Evolutionary conservation across 1,284 basidiomycete genomes (phyloP), one percentile per base, ranked within the genome.

Genomic region (Ustanciosporium gigantosporum): DNA sequence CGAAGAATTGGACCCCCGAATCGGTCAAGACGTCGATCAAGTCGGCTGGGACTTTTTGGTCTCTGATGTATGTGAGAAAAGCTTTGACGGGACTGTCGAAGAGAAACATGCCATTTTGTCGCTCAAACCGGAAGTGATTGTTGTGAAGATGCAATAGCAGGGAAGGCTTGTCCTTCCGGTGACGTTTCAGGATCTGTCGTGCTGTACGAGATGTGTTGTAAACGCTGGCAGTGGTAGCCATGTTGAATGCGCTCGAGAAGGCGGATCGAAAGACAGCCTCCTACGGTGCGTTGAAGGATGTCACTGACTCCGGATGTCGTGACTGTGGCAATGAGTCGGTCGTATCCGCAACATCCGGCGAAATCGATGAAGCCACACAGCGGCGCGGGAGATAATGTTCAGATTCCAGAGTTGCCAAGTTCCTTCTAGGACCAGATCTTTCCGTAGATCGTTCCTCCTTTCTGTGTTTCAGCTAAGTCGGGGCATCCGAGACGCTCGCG

Each of bases 121-220:
- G 62, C 40, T 77, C 74, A 43, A 77, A 77, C 19, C 72, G 67
- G 39, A 76, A 66, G 31, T 68, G 65, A 20, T 68, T 56, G 25
- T 65, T 58, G 49, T 73, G 67, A 5, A 77, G 60, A 31, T 77
- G 74, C 2, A 77, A 32, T 22, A 68, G 60, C 35, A 77, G 60
- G 19, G 66, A 70, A 7, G 74, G 65, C 14, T 70, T 65, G 46
- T 71, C 68, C 24, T 74, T 73, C 15, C 70, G 55, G 50, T 77
- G 66, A 7, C 74, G 53, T 27, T 66, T 66, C 11, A 77, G 55
- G 23, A 77, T 68, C 51, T 77, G 74, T 4, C 74, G 61, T 3
- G 70, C 70, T 15, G 70, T 71, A 8, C 74, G 61, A n/a, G 70
- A 68, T 17, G 57, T 60, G 41, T 76, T 76, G 64, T 76, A 76